A percentile compares a stretch with the other conserved stretches of the same genome.
These are phyloP conservation scores for Pontederia crassipes DNA, from an alignment of 176 grass and related monocot genomes.

Conservation along the genomic window DNA sequence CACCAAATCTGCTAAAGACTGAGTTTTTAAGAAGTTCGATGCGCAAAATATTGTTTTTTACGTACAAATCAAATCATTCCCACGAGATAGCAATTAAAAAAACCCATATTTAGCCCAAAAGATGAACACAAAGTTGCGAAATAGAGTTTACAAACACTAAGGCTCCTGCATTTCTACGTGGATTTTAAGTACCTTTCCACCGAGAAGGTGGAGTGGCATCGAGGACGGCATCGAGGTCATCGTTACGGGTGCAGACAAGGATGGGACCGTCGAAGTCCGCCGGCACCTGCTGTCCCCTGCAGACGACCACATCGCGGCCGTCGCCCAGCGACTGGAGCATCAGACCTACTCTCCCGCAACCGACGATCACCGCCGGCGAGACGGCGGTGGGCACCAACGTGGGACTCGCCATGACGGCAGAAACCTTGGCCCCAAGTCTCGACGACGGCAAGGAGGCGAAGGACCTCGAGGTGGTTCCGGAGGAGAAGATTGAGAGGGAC, in stretches of 20 bases:
- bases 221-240: slow-evolving; percentile 85
- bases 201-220: slow-evolving; percentile 66
- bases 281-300: slow-evolving; percentile 56
- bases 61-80: too few species aligned
- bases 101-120: too few species aligned
- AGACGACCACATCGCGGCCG: slow-evolving; percentile 45
- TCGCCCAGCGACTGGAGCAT: slow-evolving; percentile 54
- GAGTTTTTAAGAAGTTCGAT: slow-evolving; percentile 9
- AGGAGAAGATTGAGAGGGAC: neutral
- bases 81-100: too few species aligned
- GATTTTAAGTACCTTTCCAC: slow-evolving; percentile 46
- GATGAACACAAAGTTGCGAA: neutral
- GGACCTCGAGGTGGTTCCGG: neutral
- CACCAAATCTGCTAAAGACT: slow-evolving; percentile 72
- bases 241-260: slow-evolving; percentile 87
- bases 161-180: neutral
- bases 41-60: neutral
- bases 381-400: slow-evolving; percentile 18
- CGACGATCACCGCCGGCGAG: slow-evolving; percentile 67
- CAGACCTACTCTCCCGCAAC: slow-evolving; percentile 56
- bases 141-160: too few species aligned
- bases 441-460: slow-evolving; percentile 6
- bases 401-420: slow-evolving; percentile 23
- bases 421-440: slow-evolving; percentile 13
- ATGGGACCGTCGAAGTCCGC: slow-evolving; percentile 42